phyloP scores from a whole-genome alignment of 139 green algal genomes.

The Chlorella ohadii region DNA sequence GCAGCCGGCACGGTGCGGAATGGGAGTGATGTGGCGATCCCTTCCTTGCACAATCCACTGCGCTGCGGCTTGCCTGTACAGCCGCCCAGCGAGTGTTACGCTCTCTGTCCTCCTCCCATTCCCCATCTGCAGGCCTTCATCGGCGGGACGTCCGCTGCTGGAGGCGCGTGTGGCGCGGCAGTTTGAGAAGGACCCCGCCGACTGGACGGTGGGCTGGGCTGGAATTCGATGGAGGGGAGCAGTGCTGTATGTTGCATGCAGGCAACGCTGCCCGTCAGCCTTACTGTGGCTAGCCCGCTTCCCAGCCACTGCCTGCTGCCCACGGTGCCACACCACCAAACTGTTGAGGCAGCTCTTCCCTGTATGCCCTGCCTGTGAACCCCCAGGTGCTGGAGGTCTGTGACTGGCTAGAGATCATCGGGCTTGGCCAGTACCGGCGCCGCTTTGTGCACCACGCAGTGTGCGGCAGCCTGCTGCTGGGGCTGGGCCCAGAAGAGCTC shows the following conservation, averaged over 20 bases:
- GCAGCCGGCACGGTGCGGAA: slow-evolving; percentile 2
- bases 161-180: background rate
- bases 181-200: slow-evolving; percentile 2
- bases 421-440: slow-evolving; percentile 76
- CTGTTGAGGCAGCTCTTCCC: too few species aligned
- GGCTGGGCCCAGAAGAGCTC: slow-evolving; percentile 58
- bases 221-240: too few species aligned
- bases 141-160: background rate
- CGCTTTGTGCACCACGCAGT: slow-evolving; percentile 77
- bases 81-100: too few species aligned
- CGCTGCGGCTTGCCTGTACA: too few species aligned
- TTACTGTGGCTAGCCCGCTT: too few species aligned
- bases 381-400: slow-evolving; percentile 62
- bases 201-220: slow-evolving; percentile 2
- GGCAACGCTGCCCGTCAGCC: too few species aligned
- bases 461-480: slow-evolving; percentile 65
- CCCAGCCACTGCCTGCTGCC: too few species aligned
- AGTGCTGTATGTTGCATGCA: too few species aligned
- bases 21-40: background rate
- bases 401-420: slow-evolving; percentile 72
- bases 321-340: too few species aligned
- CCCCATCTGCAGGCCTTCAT: background rate
- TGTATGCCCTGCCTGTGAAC: too few species aligned
- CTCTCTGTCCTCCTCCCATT: background rate
- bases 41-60: background rate